Percentiles rank a stretch among this genome's conserved stretches.
Conservation (phyloP, 1,284 basidiomycete genomes). For the Termitomyces sp. region DNA sequence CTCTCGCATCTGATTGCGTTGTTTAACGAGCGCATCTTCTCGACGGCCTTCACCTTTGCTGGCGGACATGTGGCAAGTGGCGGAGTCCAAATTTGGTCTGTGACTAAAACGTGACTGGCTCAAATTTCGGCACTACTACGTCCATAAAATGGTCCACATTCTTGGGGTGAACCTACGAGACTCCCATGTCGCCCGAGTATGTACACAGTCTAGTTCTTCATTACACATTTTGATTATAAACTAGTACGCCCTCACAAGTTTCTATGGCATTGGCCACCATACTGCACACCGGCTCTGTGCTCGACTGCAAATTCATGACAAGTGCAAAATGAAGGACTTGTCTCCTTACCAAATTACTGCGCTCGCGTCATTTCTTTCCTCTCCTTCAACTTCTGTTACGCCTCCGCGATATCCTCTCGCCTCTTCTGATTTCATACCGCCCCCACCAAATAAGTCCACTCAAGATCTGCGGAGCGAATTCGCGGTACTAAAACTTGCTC, state of each 20-base stretch:
- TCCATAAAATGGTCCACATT: conserved; percentile 61
- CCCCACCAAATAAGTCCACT: conserved; percentile 38
- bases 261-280: conserved; percentile 78
- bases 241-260: conserved; percentile 78
- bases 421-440: conserved; percentile 41
- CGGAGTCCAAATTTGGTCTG: conserved; percentile 17
- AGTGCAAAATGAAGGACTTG: conserved; percentile 70
- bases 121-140: conserved; percentile 11
- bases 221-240: neutral
- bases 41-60: conserved; percentile 72
- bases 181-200: conserved; percentile 60
- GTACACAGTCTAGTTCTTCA: conserved; percentile 15
- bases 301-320: conserved; percentile 82
- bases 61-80: conserved; percentile 46
- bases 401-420: conserved; percentile 64
- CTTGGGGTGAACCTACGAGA: conserved; percentile 74
- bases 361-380: conserved; percentile 84
- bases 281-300: conserved; percentile 81
- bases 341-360: conserved; percentile 78
- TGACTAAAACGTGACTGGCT: conserved; percentile 18
- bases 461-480: conserved; percentile 39
- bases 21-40: conserved; percentile 75
- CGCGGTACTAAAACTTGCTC: conserved; percentile 21
- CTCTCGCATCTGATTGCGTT: conserved; percentile 78
- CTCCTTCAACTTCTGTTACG: conserved; percentile 65